Evolutionary conservation across 805 yeast genomes (phyloP), one percentile per base, ranked within the genome.

Genomic region (Monosporozyma yasuniensis): DNA sequence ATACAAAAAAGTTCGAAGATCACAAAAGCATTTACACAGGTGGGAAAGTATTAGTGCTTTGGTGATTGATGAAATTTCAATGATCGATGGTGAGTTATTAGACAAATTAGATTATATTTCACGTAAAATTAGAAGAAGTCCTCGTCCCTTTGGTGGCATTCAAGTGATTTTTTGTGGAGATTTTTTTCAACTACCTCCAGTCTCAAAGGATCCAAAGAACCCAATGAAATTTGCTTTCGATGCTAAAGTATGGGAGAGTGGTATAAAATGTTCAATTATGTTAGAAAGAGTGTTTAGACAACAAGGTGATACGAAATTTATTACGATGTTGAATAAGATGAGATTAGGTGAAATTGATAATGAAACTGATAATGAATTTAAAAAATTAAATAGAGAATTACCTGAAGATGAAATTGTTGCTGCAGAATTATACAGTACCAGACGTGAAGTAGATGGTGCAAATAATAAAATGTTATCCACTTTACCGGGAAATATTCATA

Each of bases 91-190:
- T 4, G 72, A 69, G 4, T 68, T 85, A 14, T 70, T 86, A 41
- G 81, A 83, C 57, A 83, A 83, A 57, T 64, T 86, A 47, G 79
- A 84, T 56, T 68, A 64, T 22, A 75, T 86, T 45, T 90, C 85
- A 0, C 72, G 76, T 55, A 66, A 63, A 21, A 50, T 85, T 8
- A 66, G 83, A 35, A 67, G 66, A 44, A 72, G 61, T 50, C 59
- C 64, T 9, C 49, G 55, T 32, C 90, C 95, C 0, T 86, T 86
- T 71, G 95, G 95, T 22, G 93, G 93, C 0, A 80, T 86, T 21
- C 95, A 86, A 57, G 59, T 86, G 16, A 75, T 86, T 30, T 76
- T 82, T 14, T 81, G 87, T 69, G 95, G 95, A 6, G 95, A 86
- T 63, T 86, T 86, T 61, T 85, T 78, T 62, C 95, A 86, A 61